Percentiles rank a stretch among this genome's conserved stretches.
Evolutionary conservation across 345 rosid genomes (phyloP).

Genomic region (Rhizophora mangle): DNA sequence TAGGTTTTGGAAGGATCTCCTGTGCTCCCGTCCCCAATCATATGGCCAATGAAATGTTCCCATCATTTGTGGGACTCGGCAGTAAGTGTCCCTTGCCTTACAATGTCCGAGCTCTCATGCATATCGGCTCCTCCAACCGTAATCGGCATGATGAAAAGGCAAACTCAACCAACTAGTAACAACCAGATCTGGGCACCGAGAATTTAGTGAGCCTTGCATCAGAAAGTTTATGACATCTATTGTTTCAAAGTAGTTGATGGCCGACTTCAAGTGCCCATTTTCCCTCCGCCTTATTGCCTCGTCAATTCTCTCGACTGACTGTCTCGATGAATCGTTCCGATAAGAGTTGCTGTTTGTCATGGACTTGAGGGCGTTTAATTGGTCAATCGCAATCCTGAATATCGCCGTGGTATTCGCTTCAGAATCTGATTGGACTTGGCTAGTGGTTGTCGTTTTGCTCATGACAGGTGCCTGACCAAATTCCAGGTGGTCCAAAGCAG

Average conservation of each 20-base stretch:
- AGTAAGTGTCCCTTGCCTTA: neutral
- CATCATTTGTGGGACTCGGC: conserved; percentile 2
- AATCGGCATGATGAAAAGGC: conserved; percentile 13
- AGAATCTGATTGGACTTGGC: neutral
- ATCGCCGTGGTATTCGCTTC: neutral
- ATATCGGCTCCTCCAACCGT: conserved; percentile 8
- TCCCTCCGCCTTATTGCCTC: conserved; percentile 10
- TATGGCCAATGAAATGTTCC: neutral
- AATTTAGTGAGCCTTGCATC: neutral
- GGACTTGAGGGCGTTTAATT: neutral
- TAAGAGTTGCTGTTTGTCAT: neutral
- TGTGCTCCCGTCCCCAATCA: conserved; percentile 3
- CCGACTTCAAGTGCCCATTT: conserved; percentile 17
- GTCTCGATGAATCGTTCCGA: conserved; percentile 1
- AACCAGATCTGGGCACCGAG: conserved; percentile 12
- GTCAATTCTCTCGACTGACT: neutral
- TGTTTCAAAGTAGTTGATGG: conserved; percentile 11
- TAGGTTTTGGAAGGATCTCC: neutral
- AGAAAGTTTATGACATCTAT: neutral
- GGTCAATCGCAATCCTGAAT: neutral
- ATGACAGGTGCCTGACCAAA: neutral
- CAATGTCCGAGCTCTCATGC: neutral
- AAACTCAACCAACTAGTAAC: too few relatives aligned
- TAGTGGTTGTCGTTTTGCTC: neutral
- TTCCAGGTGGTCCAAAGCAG: neutral